Evolutionary conservation across 495 filamentous ascomycete species (phyloP).

Genomic region (Rhizodiscina lignyota): DNA sequence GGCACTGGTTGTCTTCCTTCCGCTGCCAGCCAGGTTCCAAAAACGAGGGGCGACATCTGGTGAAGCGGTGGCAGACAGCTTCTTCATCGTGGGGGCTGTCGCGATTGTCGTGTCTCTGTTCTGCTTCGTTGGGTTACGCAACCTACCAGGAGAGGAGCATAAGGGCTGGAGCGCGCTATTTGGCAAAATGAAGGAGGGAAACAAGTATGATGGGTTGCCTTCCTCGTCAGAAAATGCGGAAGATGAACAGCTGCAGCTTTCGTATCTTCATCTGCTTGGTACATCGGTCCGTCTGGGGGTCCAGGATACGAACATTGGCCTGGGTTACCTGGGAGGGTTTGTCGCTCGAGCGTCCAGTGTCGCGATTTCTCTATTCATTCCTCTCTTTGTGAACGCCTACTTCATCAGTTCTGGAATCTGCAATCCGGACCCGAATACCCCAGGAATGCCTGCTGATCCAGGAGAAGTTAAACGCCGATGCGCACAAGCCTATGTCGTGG

Average conservation of each 20-base stretch:
- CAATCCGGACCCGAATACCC: conserved; percentile 32
- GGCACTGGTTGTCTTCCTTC: conserved; percentile 65
- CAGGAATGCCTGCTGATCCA: conserved; percentile 26
- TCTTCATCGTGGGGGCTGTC: conserved; percentile 65
- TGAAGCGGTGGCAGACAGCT: conserved; percentile 58
- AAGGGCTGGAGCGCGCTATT: too few relatives aligned
- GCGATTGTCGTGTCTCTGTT: conserved; percentile 53
- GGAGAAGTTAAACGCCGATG: conserved; percentile 65
- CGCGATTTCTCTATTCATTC: conserved; percentile 85
- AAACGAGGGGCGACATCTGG: conserved; percentile 45
- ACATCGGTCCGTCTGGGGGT: conserved; percentile 59
- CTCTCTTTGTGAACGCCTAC: conserved; percentile 77
- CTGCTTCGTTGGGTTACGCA: conserved; percentile 67
- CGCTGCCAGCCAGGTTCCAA: conserved; percentile 65
- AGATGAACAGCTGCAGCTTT: conserved; percentile 3
- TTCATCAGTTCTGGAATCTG: conserved; percentile 74
- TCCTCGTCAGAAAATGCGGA: too few relatives aligned
- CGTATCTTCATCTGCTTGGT: conserved; percentile 26
- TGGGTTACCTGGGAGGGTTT: conserved; percentile 87
- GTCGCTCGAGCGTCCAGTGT: conserved; percentile 93
- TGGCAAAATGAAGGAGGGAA: not conserved
- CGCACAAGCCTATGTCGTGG: conserved; percentile 65
- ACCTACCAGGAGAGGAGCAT: conserved; percentile 58
- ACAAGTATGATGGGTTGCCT: not conserved
- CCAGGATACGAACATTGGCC: conserved; percentile 54